These are phyloP conservation scores for Acer campestre DNA, from an alignment of 345 rosid genomes.

Conservation along the genomic window DNA sequence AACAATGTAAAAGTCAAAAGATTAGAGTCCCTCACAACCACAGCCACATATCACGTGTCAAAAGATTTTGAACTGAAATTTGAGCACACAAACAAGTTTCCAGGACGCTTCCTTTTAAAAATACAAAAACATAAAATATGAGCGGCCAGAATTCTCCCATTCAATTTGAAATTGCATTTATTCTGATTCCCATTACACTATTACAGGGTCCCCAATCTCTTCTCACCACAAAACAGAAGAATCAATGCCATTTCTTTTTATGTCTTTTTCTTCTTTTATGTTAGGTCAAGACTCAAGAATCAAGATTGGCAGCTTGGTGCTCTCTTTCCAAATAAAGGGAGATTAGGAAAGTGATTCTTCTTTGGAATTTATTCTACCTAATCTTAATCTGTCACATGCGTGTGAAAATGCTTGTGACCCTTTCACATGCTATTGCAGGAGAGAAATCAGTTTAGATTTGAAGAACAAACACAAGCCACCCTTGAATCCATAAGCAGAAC, in stretches of 20 bases:
- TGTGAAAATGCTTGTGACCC: too few relatives aligned
- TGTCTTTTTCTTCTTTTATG: too few relatives aligned
- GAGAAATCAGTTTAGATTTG: too few relatives aligned
- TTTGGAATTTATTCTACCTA: not conserved
- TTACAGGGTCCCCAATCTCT: not conserved
- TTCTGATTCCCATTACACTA: not conserved
- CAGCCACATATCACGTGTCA: not conserved
- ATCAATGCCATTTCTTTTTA: not conserved
- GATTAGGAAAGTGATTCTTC: not conserved
- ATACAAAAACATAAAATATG: too few relatives aligned
- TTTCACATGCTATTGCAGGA: too few relatives aligned
- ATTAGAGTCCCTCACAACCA: not conserved
- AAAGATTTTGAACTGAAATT: not conserved
- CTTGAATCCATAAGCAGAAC: too few relatives aligned
- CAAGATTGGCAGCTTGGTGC: not conserved
- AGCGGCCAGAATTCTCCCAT: not conserved
- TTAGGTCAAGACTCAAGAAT: not conserved
- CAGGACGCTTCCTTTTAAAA: not conserved
- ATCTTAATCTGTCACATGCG: not conserved
- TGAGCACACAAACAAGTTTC: not conserved
- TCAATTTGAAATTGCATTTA: not conserved
- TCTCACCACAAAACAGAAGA: too few relatives aligned
- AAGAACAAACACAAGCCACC: too few relatives aligned
- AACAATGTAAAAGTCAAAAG: not conserved
- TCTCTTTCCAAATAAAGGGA: not conserved